These are phyloP conservation scores for Setaria viridis DNA, from an alignment of 202 grass and related monocot species.

Conservation along the genomic window DNA sequence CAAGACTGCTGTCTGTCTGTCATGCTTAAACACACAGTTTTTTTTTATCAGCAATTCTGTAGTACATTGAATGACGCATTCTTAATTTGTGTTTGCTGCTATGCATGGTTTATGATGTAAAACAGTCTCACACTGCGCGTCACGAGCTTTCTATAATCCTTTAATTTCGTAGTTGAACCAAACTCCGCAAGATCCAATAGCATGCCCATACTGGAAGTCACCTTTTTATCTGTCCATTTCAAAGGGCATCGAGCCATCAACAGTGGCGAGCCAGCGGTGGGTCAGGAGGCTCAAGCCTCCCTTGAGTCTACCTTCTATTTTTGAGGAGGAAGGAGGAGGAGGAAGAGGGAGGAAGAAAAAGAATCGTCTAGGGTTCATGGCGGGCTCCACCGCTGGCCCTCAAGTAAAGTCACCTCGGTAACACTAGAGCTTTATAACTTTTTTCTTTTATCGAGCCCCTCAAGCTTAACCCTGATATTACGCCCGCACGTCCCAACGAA, in stretches of 20 bases:
- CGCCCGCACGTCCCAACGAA: background rate
- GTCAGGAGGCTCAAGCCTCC: too few relatives aligned
- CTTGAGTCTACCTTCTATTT: too few relatives aligned
- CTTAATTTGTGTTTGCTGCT: background rate
- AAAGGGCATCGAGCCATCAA: background rate
- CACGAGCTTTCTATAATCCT: background rate
- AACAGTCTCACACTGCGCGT: background rate
- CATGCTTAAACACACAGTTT: background rate
- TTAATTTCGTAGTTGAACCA: background rate
- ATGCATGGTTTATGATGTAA: background rate
- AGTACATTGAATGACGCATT: background rate
- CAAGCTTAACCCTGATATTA: background rate
- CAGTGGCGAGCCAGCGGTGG: too few relatives aligned
- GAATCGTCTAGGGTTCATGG: too few relatives aligned
- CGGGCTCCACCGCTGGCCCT: too few relatives aligned
- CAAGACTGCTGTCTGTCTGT: background rate
- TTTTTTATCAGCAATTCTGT: background rate
- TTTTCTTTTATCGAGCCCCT: conserved; percentile 29
- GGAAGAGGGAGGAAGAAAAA: too few relatives aligned
- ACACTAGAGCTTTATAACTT: background rate
- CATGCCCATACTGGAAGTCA: background rate
- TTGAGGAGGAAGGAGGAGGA: too few relatives aligned
- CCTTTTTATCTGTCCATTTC: background rate
- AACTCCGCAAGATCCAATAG: background rate
- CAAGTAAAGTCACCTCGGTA: background rate